Base-by-base conservation (phyloP, 176 grass and related monocot species). In the Chloris gayana region DNA sequence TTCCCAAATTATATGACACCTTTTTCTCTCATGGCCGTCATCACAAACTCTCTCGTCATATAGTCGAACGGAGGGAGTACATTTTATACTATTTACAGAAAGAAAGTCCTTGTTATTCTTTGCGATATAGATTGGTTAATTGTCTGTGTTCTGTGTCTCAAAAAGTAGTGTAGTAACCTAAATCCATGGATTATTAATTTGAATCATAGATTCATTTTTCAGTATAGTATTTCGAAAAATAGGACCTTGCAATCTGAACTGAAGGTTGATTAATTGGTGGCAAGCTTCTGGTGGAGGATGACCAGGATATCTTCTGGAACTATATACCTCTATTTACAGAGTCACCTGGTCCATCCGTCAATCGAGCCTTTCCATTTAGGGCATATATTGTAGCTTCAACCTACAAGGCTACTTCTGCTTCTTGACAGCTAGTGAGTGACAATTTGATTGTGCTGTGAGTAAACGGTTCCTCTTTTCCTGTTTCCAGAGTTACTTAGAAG, bases 401-500 rank as follows among this genome's bases (percentile, higher is more conserved):
- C 22, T 72, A 72, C 10, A 77, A 49, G 18, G 6, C 37, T 58
- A 66, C 67, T 70, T 71, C 42, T 75, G 34, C 24, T 53, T 64
- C 74, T 81, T 74, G 41, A 74, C 53, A 75, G 53, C 34, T 38
- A 73, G 1, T 59, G 11, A 45, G 9, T 79, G 49, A 51, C n/a
- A 66, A 32, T 90, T 79, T 67, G 41, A 35, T 39, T 33, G 60
- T 72, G 45, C 34, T 59, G 38, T 38, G 17, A 81, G 22, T 29
- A 29, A 73, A 54, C 35, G 25, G 6, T 63, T 64, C 19, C 49
- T 64, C 54, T 62, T 34, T 14, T 87, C 60, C 30, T 19, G 45
- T 26, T 46, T 80, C 65, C 81, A 98, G 95, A 87, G 82, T 72
- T 98, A 94, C 79, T 89, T 93, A 82, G 95, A 98, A 79, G 90